A percentile compares a stretch with the other conserved stretches of the same genome.
phyloP scores from a whole-genome alignment of 2,329 filamentous ascomycete genomes.

The Colletotrichum neosansevieriae region DNA sequence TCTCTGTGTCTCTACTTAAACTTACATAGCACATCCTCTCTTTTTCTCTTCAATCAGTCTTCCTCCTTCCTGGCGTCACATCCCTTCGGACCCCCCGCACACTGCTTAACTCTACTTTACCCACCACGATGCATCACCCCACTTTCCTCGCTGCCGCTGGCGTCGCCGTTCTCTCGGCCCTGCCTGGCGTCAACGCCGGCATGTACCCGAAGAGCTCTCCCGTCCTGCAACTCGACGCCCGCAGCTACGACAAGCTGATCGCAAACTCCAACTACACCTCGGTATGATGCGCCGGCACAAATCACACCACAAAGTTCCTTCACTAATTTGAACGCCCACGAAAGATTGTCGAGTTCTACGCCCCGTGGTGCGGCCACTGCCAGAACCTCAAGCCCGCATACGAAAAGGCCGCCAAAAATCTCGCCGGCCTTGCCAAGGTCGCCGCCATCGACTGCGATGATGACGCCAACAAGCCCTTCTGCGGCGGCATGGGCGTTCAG shows the following conservation, averaged over 20 bases:
- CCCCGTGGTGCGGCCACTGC: conserved; percentile 98
- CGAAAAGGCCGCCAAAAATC: conserved; percentile 90
- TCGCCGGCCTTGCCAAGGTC: conserved; percentile 93
- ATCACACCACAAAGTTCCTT: not conserved
- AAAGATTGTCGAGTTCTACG: conserved; percentile 86
- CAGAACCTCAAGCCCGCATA: conserved; percentile 95
- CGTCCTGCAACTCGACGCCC: conserved; percentile 84
- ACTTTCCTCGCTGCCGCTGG: conserved; percentile 66
- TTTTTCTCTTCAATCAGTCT: not conserved
- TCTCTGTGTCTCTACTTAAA: not conserved
- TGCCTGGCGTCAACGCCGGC: conserved; percentile 75
- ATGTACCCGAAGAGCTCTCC: conserved; percentile 89
- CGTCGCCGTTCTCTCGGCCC: conserved; percentile 72
- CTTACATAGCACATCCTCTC: not conserved
- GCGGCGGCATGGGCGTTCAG: conserved; percentile 85
- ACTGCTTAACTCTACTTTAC: conserved; percentile 28
- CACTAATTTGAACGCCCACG: not conserved
- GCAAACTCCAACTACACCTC: conserved; percentile 91
- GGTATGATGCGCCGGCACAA: conserved; percentile 59
- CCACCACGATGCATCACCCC: conserved; percentile 64
- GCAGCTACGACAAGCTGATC: conserved; percentile 85
- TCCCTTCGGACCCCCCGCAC: conserved; percentile 31
- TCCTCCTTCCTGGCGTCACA: conserved; percentile 30
- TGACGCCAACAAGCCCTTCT: conserved; percentile 89
- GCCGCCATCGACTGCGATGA: conserved; percentile 96